Percentiles rank a stretch among this genome's conserved stretches.
These are phyloP conservation scores for Debaryomyces tyrocola DNA, from an alignment of 805 yeast genomes.

Conservation along the genomic window DNA sequence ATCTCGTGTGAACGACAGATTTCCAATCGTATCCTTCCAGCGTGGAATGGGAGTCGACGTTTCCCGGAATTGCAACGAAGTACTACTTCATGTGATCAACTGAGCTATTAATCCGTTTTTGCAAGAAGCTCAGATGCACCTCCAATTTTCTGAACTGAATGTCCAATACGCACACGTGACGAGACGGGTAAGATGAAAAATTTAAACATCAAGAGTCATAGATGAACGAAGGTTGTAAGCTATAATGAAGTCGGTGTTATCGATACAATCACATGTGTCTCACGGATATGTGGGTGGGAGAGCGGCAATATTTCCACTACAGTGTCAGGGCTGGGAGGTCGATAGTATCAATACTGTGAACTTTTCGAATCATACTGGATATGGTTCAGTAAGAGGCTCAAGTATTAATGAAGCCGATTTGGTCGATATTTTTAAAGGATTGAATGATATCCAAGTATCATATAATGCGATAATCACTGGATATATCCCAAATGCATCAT, in stretches of 20 bases:
- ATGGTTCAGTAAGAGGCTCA: conserved; percentile 64
- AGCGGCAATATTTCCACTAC: conserved; percentile 89
- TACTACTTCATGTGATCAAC: too few species aligned
- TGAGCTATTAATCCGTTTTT: too few species aligned
- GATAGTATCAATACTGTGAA: conserved; percentile 87
- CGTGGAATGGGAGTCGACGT: too few species aligned
- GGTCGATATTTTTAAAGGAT: conserved; percentile 52
- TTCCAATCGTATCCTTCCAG: too few species aligned
- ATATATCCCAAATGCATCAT: conserved; percentile 58
- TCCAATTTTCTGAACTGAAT: too few species aligned
- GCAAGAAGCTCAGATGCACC: too few species aligned
- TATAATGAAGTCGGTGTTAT: conserved; percentile 16
- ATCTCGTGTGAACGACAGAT: too few species aligned
- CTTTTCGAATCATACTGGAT: conserved; percentile 91
- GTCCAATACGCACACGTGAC: too few species aligned
- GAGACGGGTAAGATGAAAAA: too few species aligned
- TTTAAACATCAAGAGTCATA: too few species aligned
- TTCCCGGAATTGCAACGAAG: too few species aligned
- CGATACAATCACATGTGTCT: conserved; percentile 84
- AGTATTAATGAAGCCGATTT: conserved; percentile 48
- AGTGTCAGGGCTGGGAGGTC: conserved; percentile 87
- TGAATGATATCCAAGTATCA: conserved; percentile 41
- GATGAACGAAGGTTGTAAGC: neutral
- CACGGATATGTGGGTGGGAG: conserved; percentile 96
- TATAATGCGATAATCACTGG: conserved; percentile 67